Conservation (phyloP, 2,329 filamentous ascomycete genomes). For the Aspergillus bombycis region DNA sequence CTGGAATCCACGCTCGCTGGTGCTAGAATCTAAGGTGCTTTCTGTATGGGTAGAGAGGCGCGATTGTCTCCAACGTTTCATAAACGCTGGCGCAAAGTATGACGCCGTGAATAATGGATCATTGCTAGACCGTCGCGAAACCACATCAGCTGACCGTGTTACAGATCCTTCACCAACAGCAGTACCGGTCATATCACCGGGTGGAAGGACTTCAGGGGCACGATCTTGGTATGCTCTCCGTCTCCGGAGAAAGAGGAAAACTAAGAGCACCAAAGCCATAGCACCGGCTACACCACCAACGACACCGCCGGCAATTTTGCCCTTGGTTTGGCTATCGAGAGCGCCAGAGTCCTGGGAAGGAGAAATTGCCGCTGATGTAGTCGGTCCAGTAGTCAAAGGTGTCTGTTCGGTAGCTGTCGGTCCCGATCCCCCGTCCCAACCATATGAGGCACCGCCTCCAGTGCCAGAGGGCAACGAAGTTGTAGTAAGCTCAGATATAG, state of each 20-base stretch:
- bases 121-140: conserved; percentile 42
- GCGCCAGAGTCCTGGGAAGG: conserved; percentile 19
- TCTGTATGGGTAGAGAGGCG: conserved; percentile 39
- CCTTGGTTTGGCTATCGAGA: conserved; percentile 43
- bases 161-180: conserved; percentile 17
- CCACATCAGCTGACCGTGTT: conserved; percentile 33
- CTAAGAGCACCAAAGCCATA: conserved; percentile 47
- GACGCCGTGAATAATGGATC: conserved; percentile 44
- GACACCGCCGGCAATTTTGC: conserved; percentile 64
- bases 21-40: conserved; percentile 36
- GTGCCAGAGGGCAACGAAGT: conserved; percentile 6
- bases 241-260: conserved; percentile 43
- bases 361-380: conserved; percentile 10
- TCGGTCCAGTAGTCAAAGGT: not conserved
- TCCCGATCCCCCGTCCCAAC: conserved; percentile 17
- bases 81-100: conserved; percentile 42
- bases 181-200: conserved; percentile 25
- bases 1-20: conserved; percentile 53
- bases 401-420: conserved; percentile 9
- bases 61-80: conserved; percentile 46
- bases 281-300: conserved; percentile 64
- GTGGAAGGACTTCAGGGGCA: conserved; percentile 26
- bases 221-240: conserved; percentile 40
- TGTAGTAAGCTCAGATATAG: conserved; percentile 4
- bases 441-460: conserved; percentile 7